Conservation (phyloP, 257 asterid genomes). For the Solanum sitiens region DNA sequence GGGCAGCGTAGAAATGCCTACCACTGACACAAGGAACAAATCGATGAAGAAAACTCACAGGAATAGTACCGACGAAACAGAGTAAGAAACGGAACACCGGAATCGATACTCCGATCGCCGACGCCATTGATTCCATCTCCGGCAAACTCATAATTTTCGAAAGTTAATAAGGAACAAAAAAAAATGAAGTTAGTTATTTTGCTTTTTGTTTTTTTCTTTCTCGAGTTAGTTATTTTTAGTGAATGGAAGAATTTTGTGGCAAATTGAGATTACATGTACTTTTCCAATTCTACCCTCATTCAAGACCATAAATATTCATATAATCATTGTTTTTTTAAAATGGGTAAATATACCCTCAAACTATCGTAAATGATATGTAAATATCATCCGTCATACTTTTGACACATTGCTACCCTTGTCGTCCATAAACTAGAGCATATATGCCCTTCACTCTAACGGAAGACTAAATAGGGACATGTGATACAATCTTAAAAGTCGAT, state of each 20-base stretch:
- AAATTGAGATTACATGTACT: background rate
- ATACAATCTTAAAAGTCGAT: too few species aligned
- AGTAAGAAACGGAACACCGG: background rate
- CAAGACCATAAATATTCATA: background rate
- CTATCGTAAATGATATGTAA: too few species aligned
- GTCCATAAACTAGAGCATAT: too few species aligned
- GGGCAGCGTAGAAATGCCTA: constrained; percentile 72
- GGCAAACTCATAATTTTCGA: background rate
- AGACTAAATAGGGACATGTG: too few species aligned
- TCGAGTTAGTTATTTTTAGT: background rate
- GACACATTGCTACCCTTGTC: too few species aligned
- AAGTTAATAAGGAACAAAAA: background rate
- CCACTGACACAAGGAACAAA: constrained; percentile 64
- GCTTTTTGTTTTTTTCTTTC: background rate
- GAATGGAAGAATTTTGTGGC: background rate
- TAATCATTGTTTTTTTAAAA: too few species aligned
- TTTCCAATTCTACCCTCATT: background rate
- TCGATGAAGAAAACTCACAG: constrained; percentile 76
- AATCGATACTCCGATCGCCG: background rate
- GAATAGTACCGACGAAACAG: constrained; percentile 33
- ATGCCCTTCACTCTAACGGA: too few species aligned
- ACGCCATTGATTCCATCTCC: background rate
- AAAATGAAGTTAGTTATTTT: background rate
- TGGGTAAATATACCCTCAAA: too few species aligned
- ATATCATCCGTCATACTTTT: too few species aligned